Base-by-base conservation (phyloP, 225 moss, liverwort and hornwort species). In the Bryum argenteum region DNA sequence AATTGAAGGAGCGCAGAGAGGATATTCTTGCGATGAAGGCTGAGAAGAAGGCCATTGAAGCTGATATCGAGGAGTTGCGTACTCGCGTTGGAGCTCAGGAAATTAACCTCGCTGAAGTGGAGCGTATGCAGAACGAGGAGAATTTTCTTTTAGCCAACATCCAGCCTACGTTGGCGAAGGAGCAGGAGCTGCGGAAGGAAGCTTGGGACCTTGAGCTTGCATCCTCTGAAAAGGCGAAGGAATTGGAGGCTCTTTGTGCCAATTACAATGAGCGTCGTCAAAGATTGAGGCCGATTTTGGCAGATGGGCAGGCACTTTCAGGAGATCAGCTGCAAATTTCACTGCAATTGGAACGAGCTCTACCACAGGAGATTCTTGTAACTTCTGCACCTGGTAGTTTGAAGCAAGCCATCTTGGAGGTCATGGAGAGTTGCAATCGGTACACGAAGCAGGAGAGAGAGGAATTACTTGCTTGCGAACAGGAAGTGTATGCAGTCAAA, bases 181-280 rank as follows among this genome's bases (percentile, higher is more conserved):
- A 85, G 50, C 88, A 87, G 80, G 89, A 92, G 66, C 85, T 94
- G 45, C 88, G 87, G 21, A 91, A 91, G 80, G 73, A 75, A 65
- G 88, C 84, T 7, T 94, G 92, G 98, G 92, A 94, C 66, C 41
- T 81, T 67, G 92, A 98, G 70, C 84, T 92, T 9, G 89, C 87
- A 23, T 79, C 77, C 11, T 83, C 89, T 5, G 82, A 86, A 71
- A 92, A 84, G 71, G 71, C 87, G 5, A 85, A 91, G 74, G 89
- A 98, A 51, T 73, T 98, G 13, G 94, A 98, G 69, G 42, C 76
- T 21, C 73, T 78, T 21, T 85, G 66, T 40, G 74, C 71, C 20
- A 78, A 89, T 51, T 90, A 88, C 50, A 98, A 94, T 77, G 83
- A 91, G 37, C 84, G 74, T 61, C 81, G 81, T 39, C 83, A 81